Evolutionary conservation across 768 basidiomycete species (phyloP).

Genomic region (Boletellus ananiceps): DNA sequence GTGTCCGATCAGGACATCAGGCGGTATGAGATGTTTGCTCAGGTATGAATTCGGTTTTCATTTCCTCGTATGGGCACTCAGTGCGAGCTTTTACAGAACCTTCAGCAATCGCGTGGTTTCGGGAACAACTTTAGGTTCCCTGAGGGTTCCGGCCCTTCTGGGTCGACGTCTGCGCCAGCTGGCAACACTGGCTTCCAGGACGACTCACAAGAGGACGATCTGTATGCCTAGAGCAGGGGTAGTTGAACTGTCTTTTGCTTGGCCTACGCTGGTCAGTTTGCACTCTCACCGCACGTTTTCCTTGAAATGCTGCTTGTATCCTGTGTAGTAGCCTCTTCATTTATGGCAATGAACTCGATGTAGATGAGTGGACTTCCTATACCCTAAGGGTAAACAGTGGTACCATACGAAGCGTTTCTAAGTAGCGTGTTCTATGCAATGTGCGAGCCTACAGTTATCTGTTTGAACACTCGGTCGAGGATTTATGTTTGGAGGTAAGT

Average conservation of each 20-base stretch:
- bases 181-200: slow-evolving; percentile 80
- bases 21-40: slow-evolving; percentile 97
- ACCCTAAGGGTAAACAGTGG: too few relatives aligned
- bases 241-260: neutral
- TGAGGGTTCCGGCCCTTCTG: slow-evolving; percentile 47
- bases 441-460: too few relatives aligned
- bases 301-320: neutral
- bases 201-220: slow-evolving; percentile 83
- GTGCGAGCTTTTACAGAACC: slow-evolving; percentile 48
- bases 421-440: too few relatives aligned
- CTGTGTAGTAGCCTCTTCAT: slow-evolving; percentile 6
- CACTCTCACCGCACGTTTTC: neutral
- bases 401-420: too few relatives aligned
- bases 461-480: too few relatives aligned
- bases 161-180: slow-evolving; percentile 38
- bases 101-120: slow-evolving; percentile 88
- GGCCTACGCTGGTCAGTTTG: neutral
- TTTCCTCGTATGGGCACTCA: neutral
- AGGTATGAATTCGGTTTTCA: slow-evolving; percentile 43
- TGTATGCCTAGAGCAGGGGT: slow-evolving; percentile 61
- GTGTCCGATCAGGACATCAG: slow-evolving; percentile 96
- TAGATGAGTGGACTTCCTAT: slow-evolving; percentile 2
- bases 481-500: too few relatives aligned
- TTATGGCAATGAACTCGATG: slow-evolving; percentile 4
- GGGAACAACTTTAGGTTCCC: slow-evolving; percentile 99